These are phyloP conservation scores for Kodamaea ohmeri DNA, from an alignment of 1,139 yeast genomes.

Conservation along the genomic window DNA sequence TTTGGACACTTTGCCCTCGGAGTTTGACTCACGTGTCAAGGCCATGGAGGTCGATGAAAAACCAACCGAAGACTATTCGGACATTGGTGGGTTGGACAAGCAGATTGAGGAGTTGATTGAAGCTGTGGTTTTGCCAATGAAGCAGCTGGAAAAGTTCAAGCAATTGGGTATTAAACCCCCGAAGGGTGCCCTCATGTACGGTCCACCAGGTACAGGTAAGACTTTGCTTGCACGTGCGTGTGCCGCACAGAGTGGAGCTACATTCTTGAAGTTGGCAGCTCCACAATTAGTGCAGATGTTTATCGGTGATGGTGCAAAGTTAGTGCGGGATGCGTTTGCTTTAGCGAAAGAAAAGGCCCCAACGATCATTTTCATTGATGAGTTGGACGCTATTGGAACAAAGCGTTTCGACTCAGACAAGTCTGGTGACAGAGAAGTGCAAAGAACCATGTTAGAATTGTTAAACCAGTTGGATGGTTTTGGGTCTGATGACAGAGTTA, in stretches of 20 bases:
- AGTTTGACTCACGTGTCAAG: slow-evolving; percentile 94
- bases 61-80: slow-evolving; percentile 95
- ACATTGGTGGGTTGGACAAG: slow-evolving; percentile 96
- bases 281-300: slow-evolving; percentile 99
- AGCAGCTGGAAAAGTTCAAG: slow-evolving; percentile 94
- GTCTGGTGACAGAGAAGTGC: slow-evolving; percentile 98
- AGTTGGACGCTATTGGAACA: slow-evolving; percentile 97
- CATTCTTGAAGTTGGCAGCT: slow-evolving; percentile 93
- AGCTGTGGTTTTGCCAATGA: slow-evolving; percentile 98
- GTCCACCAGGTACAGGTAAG: slow-evolving; percentile 99
- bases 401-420: slow-evolving; percentile 97
- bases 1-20: slow-evolving; percentile 92
- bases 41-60: slow-evolving; percentile 99
- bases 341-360: slow-evolving; percentile 98
- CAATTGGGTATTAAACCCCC: slow-evolving; percentile 94
- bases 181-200: slow-evolving; percentile 98
- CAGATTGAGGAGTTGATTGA: slow-evolving; percentile 97
- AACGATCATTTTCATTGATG: slow-evolving; percentile 94
- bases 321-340: slow-evolving; percentile 98
- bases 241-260: slow-evolving; percentile 99
- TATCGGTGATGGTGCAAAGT: slow-evolving; percentile 98
- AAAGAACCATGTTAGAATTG: slow-evolving; percentile 97
- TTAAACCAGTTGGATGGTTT: slow-evolving; percentile 97
- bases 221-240: slow-evolving; percentile 96
- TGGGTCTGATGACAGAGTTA: slow-evolving; percentile 96